phyloP scores from a whole-genome alignment of 164 flowering plant species.

The Vitis rupestris region DNA sequence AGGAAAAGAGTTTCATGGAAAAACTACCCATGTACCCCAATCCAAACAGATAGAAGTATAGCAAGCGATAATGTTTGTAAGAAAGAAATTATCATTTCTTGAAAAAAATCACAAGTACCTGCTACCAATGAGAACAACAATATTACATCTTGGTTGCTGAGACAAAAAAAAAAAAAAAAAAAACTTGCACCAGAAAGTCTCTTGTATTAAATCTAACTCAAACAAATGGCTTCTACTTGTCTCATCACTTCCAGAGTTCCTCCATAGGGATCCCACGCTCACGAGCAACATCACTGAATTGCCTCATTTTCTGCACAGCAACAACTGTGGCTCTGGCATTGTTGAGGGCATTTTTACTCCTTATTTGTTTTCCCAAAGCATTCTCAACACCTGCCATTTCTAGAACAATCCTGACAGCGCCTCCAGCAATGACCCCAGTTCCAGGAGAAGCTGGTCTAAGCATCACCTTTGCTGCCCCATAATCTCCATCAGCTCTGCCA shows the following conservation, averaged over 20 bases:
- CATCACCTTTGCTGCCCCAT: conserved; percentile 97
- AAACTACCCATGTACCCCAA: no score
- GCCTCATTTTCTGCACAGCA: conserved; percentile 81
- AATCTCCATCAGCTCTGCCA: conserved; percentile 81
- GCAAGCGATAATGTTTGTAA: no score
- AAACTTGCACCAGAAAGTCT: no score
- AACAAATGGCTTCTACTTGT: conserved; percentile 1
- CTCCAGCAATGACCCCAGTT: conserved; percentile 97
- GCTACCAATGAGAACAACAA: no score
- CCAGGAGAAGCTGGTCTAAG: conserved; percentile 98
- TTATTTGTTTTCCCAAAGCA: conserved; percentile 90
- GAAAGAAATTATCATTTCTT: no score
- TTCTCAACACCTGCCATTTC: conserved; percentile 98
- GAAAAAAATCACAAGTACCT: no score
- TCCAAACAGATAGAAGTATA: no score
- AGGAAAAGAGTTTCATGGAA: no score
- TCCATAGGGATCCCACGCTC: conserved; percentile 98
- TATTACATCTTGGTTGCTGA: no score
- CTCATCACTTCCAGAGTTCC: conserved; percentile 82
- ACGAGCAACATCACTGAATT: conserved; percentile 70
- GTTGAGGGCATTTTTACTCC: conserved; percentile 91
- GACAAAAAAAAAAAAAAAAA: no score
- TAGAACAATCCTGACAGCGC: conserved; percentile 81
- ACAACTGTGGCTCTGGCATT: conserved; percentile 91
- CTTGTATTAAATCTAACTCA: no score